phyloP scores from a whole-genome alignment of 2,329 filamentous ascomycete species.

The Colletotrichum cuscutae region DNA sequence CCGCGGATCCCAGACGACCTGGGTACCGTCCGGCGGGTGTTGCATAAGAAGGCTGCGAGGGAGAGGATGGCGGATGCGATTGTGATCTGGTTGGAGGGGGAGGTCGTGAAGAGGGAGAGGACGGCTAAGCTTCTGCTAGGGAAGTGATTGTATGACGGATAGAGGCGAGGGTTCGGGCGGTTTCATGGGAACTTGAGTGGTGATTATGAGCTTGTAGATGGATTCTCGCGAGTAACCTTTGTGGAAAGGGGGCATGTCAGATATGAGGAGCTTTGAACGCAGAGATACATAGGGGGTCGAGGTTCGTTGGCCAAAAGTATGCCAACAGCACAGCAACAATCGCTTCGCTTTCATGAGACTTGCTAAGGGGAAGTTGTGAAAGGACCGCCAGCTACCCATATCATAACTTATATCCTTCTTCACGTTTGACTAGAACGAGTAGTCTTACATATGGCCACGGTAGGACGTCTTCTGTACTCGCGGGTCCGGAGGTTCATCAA shows the following conservation, averaged over 20 bases:
- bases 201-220: not conserved
- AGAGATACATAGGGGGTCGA: not conserved
- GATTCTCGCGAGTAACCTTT: not conserved
- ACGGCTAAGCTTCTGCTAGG: not conserved
- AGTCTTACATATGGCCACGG: too few relatives aligned
- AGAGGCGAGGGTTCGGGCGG: not conserved
- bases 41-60: conserved; percentile 48
- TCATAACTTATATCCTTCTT: too few relatives aligned
- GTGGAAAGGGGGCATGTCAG: not conserved
- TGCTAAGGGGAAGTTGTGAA: not conserved
- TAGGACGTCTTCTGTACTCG: too few relatives aligned
- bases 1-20: conserved; percentile 44
- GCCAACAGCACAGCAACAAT: not conserved
- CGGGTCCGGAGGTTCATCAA: too few relatives aligned
- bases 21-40: conserved; percentile 47
- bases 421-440: too few relatives aligned
- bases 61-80: conserved; percentile 52
- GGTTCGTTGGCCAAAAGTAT: not conserved
- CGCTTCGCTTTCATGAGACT: not conserved
- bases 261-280: not conserved
- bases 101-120: conserved; percentile 36
- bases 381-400: too few relatives aligned
- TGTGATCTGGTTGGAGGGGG: conserved; percentile 46
- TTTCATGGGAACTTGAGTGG: not conserved
- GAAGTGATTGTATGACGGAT: not conserved